phyloP scores from a whole-genome alignment of 148 eudicot genomes.

The Selenicereus undatus region DNA sequence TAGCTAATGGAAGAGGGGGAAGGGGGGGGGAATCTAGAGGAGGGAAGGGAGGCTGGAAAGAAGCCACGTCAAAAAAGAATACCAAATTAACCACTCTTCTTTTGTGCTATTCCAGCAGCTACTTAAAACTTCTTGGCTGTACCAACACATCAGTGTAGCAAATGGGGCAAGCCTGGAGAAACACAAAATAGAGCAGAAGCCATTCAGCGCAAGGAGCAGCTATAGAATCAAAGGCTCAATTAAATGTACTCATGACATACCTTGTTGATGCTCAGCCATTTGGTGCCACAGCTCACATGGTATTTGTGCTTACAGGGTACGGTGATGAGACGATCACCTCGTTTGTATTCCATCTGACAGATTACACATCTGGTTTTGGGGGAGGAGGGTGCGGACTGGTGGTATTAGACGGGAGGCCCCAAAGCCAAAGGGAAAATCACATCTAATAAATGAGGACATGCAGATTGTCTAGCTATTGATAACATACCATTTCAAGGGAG shows the following conservation, averaged over 20 bases:
- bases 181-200: neutral
- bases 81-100: constrained; percentile 11
- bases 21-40: neutral
- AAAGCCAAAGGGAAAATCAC: neutral
- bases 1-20: neutral
- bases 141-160: constrained; percentile 72
- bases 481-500: too few relatives aligned
- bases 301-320: constrained; percentile 97
- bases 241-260: constrained; percentile 25
- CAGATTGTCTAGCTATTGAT: neutral
- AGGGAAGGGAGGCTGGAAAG: neutral
- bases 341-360: constrained; percentile 95
- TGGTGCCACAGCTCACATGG: constrained; percentile 70
- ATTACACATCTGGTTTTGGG: constrained; percentile 74
- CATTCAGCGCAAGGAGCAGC: neutral
- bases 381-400: neutral
- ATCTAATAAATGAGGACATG: neutral
- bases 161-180: constrained; percentile 82
- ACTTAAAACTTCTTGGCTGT: constrained; percentile 31
- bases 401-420: neutral
- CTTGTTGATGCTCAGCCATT: constrained; percentile 94
- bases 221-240: neutral
- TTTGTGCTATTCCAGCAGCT: neutral
- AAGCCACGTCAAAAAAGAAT: constrained; percentile 12
- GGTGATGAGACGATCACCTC: constrained; percentile 60